A percentile compares a stretch with the other conserved stretches of the same genome.
These are phyloP conservation scores for Collybia nuda DNA, from an alignment of 768 basidiomycete species.

Conservation along the genomic window DNA sequence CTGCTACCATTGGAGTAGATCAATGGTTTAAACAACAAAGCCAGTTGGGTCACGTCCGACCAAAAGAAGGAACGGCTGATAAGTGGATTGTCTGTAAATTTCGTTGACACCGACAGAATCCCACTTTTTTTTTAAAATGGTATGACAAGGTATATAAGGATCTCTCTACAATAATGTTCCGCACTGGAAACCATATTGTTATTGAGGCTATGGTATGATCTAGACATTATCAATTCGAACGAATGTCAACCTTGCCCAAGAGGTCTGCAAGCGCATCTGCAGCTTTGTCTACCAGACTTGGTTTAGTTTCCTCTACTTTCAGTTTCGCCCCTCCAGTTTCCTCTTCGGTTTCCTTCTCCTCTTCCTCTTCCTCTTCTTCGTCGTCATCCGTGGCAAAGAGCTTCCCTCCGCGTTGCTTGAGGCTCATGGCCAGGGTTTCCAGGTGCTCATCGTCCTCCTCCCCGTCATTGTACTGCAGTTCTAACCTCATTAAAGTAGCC, in stretches of 20 bases:
- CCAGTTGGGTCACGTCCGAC: constrained; percentile 44
- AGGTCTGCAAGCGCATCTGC: constrained; percentile 65
- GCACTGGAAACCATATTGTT: not conserved
- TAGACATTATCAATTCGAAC: constrained; percentile 13
- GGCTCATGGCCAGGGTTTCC: constrained; percentile 47
- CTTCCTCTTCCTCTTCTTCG: constrained; percentile 70
- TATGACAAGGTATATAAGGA: constrained; percentile 3
- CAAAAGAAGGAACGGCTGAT: constrained; percentile 56
- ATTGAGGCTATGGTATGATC: not conserved
- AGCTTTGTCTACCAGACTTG: constrained; percentile 22
- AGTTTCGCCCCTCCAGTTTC: constrained; percentile 37
- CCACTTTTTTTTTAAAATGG: not conserved
- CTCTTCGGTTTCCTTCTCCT: constrained; percentile 50
- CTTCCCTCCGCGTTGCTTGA: constrained; percentile 69
- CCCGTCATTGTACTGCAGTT: constrained; percentile 89
- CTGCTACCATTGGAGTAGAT: constrained; percentile 32
- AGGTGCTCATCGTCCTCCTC: constrained; percentile 74
- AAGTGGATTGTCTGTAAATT: constrained; percentile 64
- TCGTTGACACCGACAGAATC: constrained; percentile 20
- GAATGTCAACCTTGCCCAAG: constrained; percentile 62
- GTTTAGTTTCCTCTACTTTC: constrained; percentile 27
- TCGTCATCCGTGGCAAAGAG: constrained; percentile 77
- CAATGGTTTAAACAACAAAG: constrained; percentile 52
- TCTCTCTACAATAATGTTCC: not conserved
- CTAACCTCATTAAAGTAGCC: constrained; percentile 60